phyloP scores from a whole-genome alignment of 257 asterid species.

The Marsdenia floribunda region DNA sequence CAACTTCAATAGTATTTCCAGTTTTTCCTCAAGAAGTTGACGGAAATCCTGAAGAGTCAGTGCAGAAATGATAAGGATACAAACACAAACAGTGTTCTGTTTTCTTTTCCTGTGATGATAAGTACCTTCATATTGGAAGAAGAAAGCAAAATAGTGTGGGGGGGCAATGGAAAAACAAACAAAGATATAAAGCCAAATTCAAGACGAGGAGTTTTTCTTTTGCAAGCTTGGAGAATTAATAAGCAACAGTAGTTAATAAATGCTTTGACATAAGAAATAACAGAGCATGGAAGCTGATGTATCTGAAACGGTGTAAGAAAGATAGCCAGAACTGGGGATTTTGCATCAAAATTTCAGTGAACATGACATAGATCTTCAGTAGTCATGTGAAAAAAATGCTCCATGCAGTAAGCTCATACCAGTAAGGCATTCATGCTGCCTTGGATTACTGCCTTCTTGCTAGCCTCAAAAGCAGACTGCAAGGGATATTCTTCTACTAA shows the following conservation, averaged over 20 bases:
- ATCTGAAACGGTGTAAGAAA: not conserved
- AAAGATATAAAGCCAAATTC: too few species aligned
- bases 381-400: not conserved
- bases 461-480: slow-evolving; percentile 70
- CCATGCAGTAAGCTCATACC: slow-evolving; percentile 39
- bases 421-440: slow-evolving; percentile 72
- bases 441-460: slow-evolving; percentile 69
- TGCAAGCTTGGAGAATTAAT: slow-evolving; percentile 1
- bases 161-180: too few species aligned
- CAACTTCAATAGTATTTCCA: slow-evolving; percentile 59
- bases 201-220: not conserved
- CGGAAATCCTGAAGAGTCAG: slow-evolving; percentile 59
- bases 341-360: not conserved
- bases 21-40: slow-evolving; percentile 70
- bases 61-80: slow-evolving; percentile 19
- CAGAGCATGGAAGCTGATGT: not conserved
- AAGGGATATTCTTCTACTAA: slow-evolving; percentile 44
- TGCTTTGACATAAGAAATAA: not conserved
- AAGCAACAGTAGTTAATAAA: not conserved
- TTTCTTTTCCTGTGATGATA: not conserved
- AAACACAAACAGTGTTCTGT: not conserved
- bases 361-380: not conserved
- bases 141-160: not conserved
- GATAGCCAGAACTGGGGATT: not conserved
- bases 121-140: not conserved